Conservation (phyloP, 257 asterid genomes). For the Primulina huaijiensis region DNA sequence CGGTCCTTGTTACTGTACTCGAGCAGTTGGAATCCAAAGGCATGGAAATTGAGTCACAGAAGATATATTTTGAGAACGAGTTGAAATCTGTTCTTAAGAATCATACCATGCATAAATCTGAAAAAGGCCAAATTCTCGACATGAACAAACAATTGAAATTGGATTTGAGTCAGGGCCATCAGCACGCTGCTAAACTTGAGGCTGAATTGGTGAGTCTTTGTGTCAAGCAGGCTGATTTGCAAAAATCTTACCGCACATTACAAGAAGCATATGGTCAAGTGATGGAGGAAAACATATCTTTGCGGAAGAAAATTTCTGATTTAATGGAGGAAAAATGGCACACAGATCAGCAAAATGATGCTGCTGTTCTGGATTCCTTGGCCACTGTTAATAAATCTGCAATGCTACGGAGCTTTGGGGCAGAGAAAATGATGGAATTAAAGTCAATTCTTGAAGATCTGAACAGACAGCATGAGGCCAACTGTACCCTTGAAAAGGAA, state of each 20-base stretch:
- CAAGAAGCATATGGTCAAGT: slow-evolving; percentile 30
- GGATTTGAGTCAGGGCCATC: slow-evolving; percentile 28
- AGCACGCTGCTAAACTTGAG: slow-evolving; percentile 29
- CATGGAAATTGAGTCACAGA: slow-evolving; percentile 37
- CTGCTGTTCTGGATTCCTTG: slow-evolving; percentile 33
- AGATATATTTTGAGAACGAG: slow-evolving; percentile 35
- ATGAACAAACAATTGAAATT: slow-evolving; percentile 35
- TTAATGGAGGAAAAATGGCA: slow-evolving; percentile 36
- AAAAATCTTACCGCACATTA: slow-evolving; percentile 32
- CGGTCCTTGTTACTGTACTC: slow-evolving; percentile 41
- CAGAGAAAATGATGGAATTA: slow-evolving; percentile 35
- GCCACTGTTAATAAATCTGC: slow-evolving; percentile 32
- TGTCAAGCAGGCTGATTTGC: slow-evolving; percentile 34
- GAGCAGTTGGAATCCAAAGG: slow-evolving; percentile 42
- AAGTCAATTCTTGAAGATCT: slow-evolving; percentile 28
- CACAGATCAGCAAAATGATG: slow-evolving; percentile 39
- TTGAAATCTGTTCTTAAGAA: slow-evolving; percentile 25
- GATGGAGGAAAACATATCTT: slow-evolving; percentile 38
- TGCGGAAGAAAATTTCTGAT: slow-evolving; percentile 35
- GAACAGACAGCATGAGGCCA: slow-evolving; percentile 26
- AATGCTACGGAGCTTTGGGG: slow-evolving; percentile 30
- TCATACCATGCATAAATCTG: slow-evolving; percentile 34
- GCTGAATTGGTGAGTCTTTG: slow-evolving; percentile 32
- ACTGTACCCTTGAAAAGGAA: slow-evolving; percentile 33
- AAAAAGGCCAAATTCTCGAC: slow-evolving; percentile 33